Percentiles rank a stretch among this genome's conserved stretches.
phyloP scores from a whole-genome alignment of 2,329 filamentous ascomycete genomes.

The Penicillium griseofulvum region DNA sequence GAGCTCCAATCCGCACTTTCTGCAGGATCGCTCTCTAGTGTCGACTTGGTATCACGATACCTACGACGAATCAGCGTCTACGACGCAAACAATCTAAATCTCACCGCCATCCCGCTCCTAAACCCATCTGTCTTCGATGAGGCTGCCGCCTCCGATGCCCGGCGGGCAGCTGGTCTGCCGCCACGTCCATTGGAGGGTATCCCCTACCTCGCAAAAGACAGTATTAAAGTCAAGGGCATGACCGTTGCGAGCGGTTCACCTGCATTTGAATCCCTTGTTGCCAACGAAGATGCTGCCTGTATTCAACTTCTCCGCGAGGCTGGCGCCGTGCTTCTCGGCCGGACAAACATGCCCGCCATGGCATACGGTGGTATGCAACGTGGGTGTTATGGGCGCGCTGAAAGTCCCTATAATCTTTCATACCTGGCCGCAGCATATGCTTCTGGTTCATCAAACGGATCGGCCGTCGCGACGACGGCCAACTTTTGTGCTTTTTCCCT shows the following conservation, averaged over 20 bases:
- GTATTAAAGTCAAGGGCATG: constrained; percentile 55
- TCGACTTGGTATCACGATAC: constrained; percentile 48
- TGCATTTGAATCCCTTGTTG: constrained; percentile 51
- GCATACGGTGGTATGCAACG: constrained; percentile 59
- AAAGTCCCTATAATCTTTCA: constrained; percentile 55
- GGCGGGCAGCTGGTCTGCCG: constrained; percentile 39
- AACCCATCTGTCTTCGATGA: constrained; percentile 49
- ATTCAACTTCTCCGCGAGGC: constrained; percentile 49
- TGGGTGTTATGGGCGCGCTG: constrained; percentile 56
- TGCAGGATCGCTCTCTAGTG: constrained; percentile 42
- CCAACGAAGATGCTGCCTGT: constrained; percentile 54
- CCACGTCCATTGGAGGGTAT: constrained; percentile 53
- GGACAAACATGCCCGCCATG: constrained; percentile 62
- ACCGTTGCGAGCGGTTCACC: constrained; percentile 55
- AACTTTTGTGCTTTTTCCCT: constrained; percentile 55
- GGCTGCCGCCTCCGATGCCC: constrained; percentile 48
- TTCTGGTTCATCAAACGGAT: constrained; percentile 59
- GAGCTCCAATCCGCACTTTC: constrained; percentile 46
- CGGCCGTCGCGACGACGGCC: constrained; percentile 51
- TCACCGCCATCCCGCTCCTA: constrained; percentile 52
- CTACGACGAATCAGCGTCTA: constrained; percentile 50
- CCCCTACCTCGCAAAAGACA: constrained; percentile 59
- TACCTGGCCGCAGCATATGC: constrained; percentile 56
- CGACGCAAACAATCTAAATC: constrained; percentile 41
- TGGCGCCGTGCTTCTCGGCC: constrained; percentile 53